Conservation (phyloP, 1,284 basidiomycete genomes). For the Anthracocystis setariae region DNA sequence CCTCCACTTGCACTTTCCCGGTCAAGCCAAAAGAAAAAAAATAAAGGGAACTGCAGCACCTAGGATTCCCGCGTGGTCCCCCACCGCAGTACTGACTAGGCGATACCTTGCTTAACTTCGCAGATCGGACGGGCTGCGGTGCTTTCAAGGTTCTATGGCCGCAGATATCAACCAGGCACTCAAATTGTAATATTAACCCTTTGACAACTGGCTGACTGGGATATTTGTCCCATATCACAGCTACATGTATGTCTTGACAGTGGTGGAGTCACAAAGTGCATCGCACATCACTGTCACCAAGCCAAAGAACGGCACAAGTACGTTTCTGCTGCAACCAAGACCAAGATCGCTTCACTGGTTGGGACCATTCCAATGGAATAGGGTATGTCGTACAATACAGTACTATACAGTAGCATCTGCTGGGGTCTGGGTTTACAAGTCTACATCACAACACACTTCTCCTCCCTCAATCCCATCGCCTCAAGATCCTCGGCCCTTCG, state of each 20-base stretch:
- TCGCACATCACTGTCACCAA: neutral
- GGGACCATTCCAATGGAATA: neutral
- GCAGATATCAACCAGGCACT: constrained; percentile 70
- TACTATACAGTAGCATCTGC: too few relatives aligned
- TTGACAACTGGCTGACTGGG: too few relatives aligned
- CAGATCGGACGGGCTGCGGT: constrained; percentile 84
- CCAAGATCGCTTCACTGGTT: neutral
- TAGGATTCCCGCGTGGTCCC: constrained; percentile 84
- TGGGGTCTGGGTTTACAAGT: neutral
- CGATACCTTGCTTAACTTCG: constrained; percentile 81
- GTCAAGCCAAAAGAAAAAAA: constrained; percentile 5
- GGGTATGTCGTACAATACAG: neutral
- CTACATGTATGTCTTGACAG: too few relatives aligned
- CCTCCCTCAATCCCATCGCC: constrained; percentile 73
- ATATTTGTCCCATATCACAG: too few relatives aligned
- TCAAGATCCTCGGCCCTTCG: constrained; percentile 77
- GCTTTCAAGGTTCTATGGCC: constrained; percentile 82
- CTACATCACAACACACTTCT: constrained; percentile 45
- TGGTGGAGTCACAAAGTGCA: neutral
- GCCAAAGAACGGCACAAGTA: neutral
- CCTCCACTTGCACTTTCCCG: neutral
- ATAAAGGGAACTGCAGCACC: constrained; percentile 76
- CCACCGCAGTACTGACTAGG: constrained; percentile 84
- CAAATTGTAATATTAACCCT: neutral
- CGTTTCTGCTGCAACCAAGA: neutral